phyloP scores from a whole-genome alignment of 23 red algal genomes.

The Agarophyton chilense region DNA sequence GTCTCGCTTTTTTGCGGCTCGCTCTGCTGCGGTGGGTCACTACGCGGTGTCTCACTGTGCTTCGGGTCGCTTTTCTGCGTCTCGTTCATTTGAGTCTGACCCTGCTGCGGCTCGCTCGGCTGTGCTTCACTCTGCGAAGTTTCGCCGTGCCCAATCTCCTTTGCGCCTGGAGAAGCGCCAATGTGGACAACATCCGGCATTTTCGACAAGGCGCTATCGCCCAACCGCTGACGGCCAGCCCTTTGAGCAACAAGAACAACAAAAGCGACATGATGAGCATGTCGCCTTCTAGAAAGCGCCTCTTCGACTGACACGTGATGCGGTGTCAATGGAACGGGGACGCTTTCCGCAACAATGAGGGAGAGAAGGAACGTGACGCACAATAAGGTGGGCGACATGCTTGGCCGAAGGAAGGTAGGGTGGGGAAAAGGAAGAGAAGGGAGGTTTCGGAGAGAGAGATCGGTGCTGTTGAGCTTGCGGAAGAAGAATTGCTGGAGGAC shows the following conservation, averaged over 20 bases:
- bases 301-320: not conserved
- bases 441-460: too few relatives aligned
- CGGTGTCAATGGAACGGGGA: not conserved
- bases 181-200: not conserved
- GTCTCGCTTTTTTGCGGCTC: not conserved
- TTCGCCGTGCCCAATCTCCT: not conserved
- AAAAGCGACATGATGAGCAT: not conserved
- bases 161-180: not conserved
- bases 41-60: not conserved
- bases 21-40: not conserved
- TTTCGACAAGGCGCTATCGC: not conserved
- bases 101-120: not conserved
- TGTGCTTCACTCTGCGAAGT: not conserved
- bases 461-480: too few relatives aligned
- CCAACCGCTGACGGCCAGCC: not conserved
- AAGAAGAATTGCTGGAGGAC: too few relatives aligned
- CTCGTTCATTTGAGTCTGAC: not conserved
- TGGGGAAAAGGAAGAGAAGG: too few relatives aligned
- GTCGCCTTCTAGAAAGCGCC: not conserved
- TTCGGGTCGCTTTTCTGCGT: not conserved
- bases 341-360: not conserved
- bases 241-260: not conserved
- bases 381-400: not conserved
- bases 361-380: not conserved
- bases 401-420: not conserved